Evolutionary conservation across 208 protist species (phyloP), one percentile per base, ranked within the genome.

Genomic region (Trypanosoma conorhini): DNA sequence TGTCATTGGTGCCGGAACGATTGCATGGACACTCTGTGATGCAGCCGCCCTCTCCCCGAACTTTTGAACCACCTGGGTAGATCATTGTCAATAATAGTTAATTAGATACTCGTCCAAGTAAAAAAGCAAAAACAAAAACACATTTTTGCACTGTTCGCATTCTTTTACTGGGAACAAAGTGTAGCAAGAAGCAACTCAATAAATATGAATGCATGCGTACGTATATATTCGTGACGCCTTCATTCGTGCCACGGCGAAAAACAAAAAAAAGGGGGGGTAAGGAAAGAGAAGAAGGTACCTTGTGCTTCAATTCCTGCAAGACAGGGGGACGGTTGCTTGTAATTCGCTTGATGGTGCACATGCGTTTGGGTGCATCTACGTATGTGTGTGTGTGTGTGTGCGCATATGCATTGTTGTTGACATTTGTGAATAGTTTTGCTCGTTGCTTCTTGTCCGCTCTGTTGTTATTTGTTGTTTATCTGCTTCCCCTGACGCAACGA

Each of bases 181-280:
- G 50, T 58, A 58, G 31, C 28, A 5, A 3, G 19, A 22, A 60
- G 40, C 7, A 60, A 60, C 15, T 42, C 5, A 42, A 60, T 15
- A 12, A 24, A 48, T 62, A 48, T 50, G n/a, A 62, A 62, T 48
- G n/a, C 26, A 31, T 50, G 54, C 22, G 54, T 51, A 56, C 31
- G n/a, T n/a, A 35, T 19, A 46, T 13, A 46, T 10, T 19, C 17
- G 17, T 21, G 42, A 19, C 42, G 8, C 17, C 42, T 46, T 46
- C 17, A 3, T 46, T 46, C 17, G 8, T 19, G 12, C 9, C 9
- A 38, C 7, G 33, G n/a, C n/a, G n/a, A n/a, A 38, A 38, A 38
- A 38, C 33, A 38, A 38, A 38, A 38, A 38, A 38, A 38, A 38
- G 7, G 2, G 7, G 7, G 4, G 7, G 7, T 7, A 38, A 38